Evolutionary conservation across 1,284 basidiomycete genomes (phyloP), one percentile per base, ranked within the genome.

Genomic region (Marasmius fiardii): DNA sequence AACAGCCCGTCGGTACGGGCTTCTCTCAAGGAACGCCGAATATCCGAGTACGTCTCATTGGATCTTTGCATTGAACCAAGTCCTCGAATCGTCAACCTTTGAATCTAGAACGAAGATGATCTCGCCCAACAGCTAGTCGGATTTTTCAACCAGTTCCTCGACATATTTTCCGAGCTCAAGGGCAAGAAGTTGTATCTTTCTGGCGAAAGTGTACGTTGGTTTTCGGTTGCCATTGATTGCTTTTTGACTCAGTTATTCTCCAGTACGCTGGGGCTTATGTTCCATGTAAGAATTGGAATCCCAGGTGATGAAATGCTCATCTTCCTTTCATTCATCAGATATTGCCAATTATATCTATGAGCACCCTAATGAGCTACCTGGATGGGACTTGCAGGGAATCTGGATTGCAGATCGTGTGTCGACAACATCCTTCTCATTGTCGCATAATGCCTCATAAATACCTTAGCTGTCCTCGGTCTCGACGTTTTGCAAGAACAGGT

Each of bases 1-100:
- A 95, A 64, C 92, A 94, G 63, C 92, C 92, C 0, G 83, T 92
- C 24, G 88, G 89, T 6, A 92, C 89, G 0, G 92, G 92, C 1
- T 93, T 87, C 66, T 87, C 87, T 0, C 83, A 85, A 60, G 92
- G 92, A 4, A 77, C 63, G 7, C 87, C 88, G 1, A 81, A 85
- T 57, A 85, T 86, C 56, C 74, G 63, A 55, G 85, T 85, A 58
- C 31, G 57, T 50, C 33, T 39, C 14, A 50, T 26, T 0, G 1
- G 10, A 31, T 31, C 10, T 31, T 10, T 31, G 51, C 26, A 34
- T 31, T 4, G 14, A 34, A 8, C 23, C 37, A 14, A 12, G 7
- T 51, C 41, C 20, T 14, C 21, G n/a, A 37, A 34, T 24, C 21
- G n/a, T 12, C n/a, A 16, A 33, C 35, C 24, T 41, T 26, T 11